These are phyloP conservation scores for Fraxinus anomala DNA, from an alignment of 257 asterid genomes.

Conservation along the genomic window DNA sequence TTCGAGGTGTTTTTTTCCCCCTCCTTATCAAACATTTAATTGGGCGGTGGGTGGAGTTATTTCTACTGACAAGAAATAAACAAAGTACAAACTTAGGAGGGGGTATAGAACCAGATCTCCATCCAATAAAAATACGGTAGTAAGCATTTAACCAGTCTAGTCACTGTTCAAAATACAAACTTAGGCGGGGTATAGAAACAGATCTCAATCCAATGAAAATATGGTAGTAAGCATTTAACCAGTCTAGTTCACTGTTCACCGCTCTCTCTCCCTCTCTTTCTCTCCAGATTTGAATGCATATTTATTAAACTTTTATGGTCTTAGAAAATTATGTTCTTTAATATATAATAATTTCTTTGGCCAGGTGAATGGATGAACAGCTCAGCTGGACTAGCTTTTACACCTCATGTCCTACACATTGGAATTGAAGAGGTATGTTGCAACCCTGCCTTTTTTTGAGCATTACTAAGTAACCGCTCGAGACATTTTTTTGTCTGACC, in stretches of 20 bases:
- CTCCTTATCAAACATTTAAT: background rate
- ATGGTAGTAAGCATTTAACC: background rate
- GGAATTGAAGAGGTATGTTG: constrained; percentile 43
- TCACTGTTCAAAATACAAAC: background rate
- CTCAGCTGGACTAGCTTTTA: constrained; percentile 52
- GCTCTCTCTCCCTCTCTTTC: background rate
- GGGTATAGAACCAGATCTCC: background rate
- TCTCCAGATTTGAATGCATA: background rate
- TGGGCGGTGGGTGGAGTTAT: background rate
- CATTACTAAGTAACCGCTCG: background rate
- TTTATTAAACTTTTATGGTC: background rate
- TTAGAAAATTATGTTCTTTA: background rate
- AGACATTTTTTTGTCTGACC: background rate
- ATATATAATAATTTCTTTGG: background rate
- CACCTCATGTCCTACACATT: constrained; percentile 43
- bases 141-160: background rate
- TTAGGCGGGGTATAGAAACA: background rate
- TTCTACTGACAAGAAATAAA: background rate
- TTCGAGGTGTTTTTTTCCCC: background rate
- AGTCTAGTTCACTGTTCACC: background rate
- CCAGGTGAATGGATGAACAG: constrained; percentile 57
- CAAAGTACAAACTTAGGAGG: background rate
- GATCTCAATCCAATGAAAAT: background rate
- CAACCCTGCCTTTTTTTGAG: background rate
- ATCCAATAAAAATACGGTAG: background rate